A percentile compares a stretch with the other conserved stretches of the same genome.
Evolutionary conservation across 108 stramenopile species (phyloP).

Genomic region (Skeletonema costatum): DNA sequence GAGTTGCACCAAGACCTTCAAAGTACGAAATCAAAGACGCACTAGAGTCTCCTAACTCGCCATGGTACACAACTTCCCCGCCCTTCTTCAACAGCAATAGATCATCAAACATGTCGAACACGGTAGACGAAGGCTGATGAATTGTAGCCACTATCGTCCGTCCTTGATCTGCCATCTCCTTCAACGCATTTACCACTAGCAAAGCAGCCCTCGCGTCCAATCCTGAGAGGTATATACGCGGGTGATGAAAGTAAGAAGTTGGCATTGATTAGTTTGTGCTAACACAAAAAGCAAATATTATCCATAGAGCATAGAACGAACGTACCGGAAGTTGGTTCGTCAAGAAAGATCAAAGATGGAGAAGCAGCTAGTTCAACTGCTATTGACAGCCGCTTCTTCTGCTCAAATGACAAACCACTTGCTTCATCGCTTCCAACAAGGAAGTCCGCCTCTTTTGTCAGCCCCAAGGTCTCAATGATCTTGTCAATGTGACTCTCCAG

Average conservation of each 20-base stretch:
- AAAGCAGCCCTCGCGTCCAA: constrained; percentile 73
- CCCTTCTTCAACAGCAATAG: constrained; percentile 63
- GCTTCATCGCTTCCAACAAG: constrained; percentile 65
- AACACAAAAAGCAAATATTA: too few species aligned
- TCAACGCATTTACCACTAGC: constrained; percentile 51
- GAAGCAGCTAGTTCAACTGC: constrained; percentile 76
- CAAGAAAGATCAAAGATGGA: constrained; percentile 33
- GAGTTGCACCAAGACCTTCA: constrained; percentile 20
- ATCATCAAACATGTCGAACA: constrained; percentile 57
- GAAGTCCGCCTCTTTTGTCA: constrained; percentile 53
- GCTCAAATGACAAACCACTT: constrained; percentile 65
- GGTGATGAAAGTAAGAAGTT: constrained; percentile 1
- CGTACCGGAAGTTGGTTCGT: constrained; percentile 33
- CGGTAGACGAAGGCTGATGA: constrained; percentile 60
- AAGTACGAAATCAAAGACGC: constrained; percentile 55
- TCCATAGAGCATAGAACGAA: neutral
- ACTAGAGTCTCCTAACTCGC: constrained; percentile 52
- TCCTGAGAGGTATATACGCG: constrained; percentile 53
- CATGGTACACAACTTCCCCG: constrained; percentile 64
- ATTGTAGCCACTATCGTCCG: constrained; percentile 69
- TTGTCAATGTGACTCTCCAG: constrained; percentile 54
- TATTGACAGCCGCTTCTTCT: constrained; percentile 80
- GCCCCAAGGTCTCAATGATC: constrained; percentile 70
- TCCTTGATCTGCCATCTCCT: constrained; percentile 48
- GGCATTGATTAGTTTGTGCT: neutral